Evolutionary conservation across 306 rosid species (phyloP), one percentile per base, ranked within the genome.

Genomic region (Pyrus bretschneideri): DNA sequence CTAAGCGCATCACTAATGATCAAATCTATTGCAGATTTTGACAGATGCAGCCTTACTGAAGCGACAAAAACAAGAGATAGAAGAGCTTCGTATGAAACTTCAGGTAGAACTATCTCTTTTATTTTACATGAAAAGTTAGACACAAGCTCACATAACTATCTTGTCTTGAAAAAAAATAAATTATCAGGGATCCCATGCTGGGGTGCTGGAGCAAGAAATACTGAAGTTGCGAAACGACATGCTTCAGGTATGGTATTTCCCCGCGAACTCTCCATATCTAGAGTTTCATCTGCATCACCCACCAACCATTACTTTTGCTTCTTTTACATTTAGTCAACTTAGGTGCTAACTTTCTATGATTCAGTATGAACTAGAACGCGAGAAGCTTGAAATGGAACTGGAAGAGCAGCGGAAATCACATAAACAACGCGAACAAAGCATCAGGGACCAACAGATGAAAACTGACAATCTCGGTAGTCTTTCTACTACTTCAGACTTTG

Each of bases 11-110:
- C 19, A 58, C 45, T 38, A 69, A 61, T 60, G 58, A 29, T 70
- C 13, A 65, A 73, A 33, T 33, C 72, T 83, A 30, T 65, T 45
- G 31, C 83, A 95, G 99, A 92, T 95, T 82, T 85, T 95, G 87
- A 89, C 99, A 35, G 99, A 95, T 69, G 93, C 88, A 61, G 99
- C 97, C 75, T 87, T 95, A 85, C 82, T 95, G 78, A 95, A 92
- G 89, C 86, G 99, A 79, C 99, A 95, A 67, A 88, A 92, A 69
- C 82, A 85, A 83, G 99, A 92, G 87, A 95, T 95, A 81, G 99
- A 95, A 82, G 97, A 90, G 71, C 88, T 95, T 42, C 95, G 88
- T 66, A 82, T 71, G 84, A 92, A 95, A 78, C 97, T 95, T 83
- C 87, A 90, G 97, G 99, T 95, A 86, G 44, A 38, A 66, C 76